Conservation (phyloP, 306 rosid genomes). For the Quercus glauca region DNA sequence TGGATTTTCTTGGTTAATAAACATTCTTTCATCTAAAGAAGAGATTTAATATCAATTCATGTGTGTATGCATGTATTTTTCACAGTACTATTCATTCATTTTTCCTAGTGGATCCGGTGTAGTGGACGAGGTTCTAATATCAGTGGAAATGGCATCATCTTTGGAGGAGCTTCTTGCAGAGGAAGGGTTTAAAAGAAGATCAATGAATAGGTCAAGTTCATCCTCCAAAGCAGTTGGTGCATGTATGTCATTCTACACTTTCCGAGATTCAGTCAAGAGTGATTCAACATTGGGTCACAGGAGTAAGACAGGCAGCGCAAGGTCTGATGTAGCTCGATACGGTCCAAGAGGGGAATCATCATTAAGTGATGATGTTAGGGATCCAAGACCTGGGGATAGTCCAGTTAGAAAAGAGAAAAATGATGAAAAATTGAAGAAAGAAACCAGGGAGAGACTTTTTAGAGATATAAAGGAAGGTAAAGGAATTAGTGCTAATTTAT, state of each 20-base stretch:
- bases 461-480: constrained; percentile 3
- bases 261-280: constrained; percentile 7
- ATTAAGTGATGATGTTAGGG: neutral
- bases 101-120: constrained; percentile 16
- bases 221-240: constrained; percentile 39
- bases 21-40: constrained; percentile 4
- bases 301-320: constrained; percentile 19
- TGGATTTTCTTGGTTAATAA: neutral
- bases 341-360: constrained; percentile 4
- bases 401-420: constrained; percentile 18
- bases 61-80: neutral
- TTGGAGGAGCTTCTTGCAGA: constrained; percentile 71
- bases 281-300: constrained; percentile 23
- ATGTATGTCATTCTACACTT: constrained; percentile 17
- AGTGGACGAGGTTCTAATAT: constrained; percentile 7
- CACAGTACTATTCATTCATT: neutral
- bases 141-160: constrained; percentile 61
- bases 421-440: constrained; percentile 26
- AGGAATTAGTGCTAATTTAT: neutral
- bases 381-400: constrained; percentile 19
- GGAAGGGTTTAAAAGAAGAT: constrained; percentile 73
- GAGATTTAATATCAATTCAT: neutral
- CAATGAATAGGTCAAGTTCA: constrained; percentile 43
- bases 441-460: constrained; percentile 15
- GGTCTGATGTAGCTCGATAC: constrained; percentile 17